Evolutionary conservation across 805 yeast species (phyloP), one percentile per base, ranked within the genome.

Genomic region (Schizosaccharomyces lindneri): DNA sequence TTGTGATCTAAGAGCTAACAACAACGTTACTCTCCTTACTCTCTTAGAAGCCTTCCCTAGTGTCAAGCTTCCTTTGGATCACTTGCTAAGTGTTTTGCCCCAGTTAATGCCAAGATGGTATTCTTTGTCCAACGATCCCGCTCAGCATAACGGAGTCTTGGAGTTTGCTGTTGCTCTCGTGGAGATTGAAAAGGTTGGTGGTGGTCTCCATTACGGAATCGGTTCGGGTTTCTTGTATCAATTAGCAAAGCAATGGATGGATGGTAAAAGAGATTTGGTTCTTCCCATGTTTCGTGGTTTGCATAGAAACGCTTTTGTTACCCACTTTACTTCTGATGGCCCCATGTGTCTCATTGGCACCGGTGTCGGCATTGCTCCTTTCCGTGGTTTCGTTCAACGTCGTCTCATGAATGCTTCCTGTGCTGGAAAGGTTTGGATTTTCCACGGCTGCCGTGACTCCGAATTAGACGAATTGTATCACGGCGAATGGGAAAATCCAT

Each of bases 21-120:
- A 48, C 41, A 66, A 68, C 5, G 67, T 68, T 5, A 63, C 87
- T 61, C 77, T 87, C 4, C 67, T 85, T 31, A 95, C 87, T 68
- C 83, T 83, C 0, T 67, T 87, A 6, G 76, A 79, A 62, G 95
- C 88, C 66, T 87, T 87, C 67, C 79, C 78, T 63, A 77, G 83
- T 4, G 72, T 85, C 55, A 74, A 69, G 57, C 79, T 87, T 27
- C 94, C 95, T 0, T 67, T 84, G 61, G 80, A 78, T 60, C 79
- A 81, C 66, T 67, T 84, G 15, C 73, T 84, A 51, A 89, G 85
- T 64, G 72, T 83, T 36, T 74, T 87, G 64, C 95, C 95, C 9
- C 66, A 74, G 1, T 78, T 87, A 60, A 83, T 80, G 69, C 94
- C 94, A 17, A 72, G 95, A 62, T 72, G 81, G 60, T 87, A 84